Base-by-base conservation (phyloP, 2,329 filamentous ascomycete species). In the Sclerotinia nivalis region DNA sequence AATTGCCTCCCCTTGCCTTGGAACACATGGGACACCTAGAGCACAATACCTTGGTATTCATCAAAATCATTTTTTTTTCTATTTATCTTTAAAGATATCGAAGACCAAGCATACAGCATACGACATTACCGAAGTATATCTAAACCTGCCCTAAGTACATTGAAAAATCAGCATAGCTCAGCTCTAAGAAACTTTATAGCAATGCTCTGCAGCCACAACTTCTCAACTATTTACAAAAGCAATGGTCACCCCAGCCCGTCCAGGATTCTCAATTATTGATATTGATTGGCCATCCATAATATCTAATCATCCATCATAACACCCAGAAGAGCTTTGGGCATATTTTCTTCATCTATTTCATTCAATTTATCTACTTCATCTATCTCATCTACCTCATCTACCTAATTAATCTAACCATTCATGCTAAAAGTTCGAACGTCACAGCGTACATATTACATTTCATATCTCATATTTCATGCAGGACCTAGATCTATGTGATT, bases 241-340 rank as follows among this genome's bases (percentile, higher is more conserved):
- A 25, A 34, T 34, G 12, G 31, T 47, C 43, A 49, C 34, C 15
- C 18, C 18, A 50, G 31, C 31, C 20, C 60, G 9, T 40, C 60
- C 12, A 64, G 60, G 60, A 25, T 64, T 18, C n/a, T 37, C 60
- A 25, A 37, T 25, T 50, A 37, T 50, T 64, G 45, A 37, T 64
- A 50, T 50, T 37, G 60, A 62, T 50, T 62, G 45, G 45, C 28
- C 20, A 50, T 25, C 28, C 43, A n/a, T 55, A 15, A 54, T 28
- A 22, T 31, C 49, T 12, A 18, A 25, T 28, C 13, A 37, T 34
- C 7, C 15, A 25, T 28, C 25, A 56, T 37, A 56, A 22, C 20
- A 12, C 31, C 28, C 13, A 62, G 49, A 34, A 28, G 28, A 61
- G 18, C 25, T 25, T 22, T 47, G 59, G 43, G 18, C 12, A 61